Base-by-base conservation (phyloP, 169 alveolate species). In the Theileria annulata region DNA sequence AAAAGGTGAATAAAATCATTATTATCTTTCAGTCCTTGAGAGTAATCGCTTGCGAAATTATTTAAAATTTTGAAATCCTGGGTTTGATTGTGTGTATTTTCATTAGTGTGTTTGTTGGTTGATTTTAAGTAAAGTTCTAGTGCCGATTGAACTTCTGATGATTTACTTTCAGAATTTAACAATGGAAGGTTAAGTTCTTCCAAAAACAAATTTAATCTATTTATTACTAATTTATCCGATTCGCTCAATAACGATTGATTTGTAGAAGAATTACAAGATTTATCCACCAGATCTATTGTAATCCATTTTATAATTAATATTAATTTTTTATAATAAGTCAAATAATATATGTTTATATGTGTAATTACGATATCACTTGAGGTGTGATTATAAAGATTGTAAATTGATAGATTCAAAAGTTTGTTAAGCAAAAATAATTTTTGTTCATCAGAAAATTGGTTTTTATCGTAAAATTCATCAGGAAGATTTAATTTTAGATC, bases 61-160 rank as follows among this genome's bases (percentile, higher is more conserved):
- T 42, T 42, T 42, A 42, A 17, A 42, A 42, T 1, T 42, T 42
- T 42, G 51, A 1, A 12, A 42, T 42, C 15, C 51, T 42, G 51
- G 15, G 15, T 42, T 42, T 42, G 51, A 42, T 42, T 1, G 15
- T 42, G 51, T 42, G 51, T 42, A 8, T 42, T 42, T 42, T 1
- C 51, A 42, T 8, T 8, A 8, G 3, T 15, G 66, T 56, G 66
- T 21, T 56, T 19, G 13, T 6, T 10, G 15, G 2, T 64, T 19
- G 12, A 64, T 25, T 31, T 42, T 42, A 64, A 64, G 28, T 35
- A 35, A 28, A 64, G 28, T 15, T 37, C 37, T 6, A 77, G 25
- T 28, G 86, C 86, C 15, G 86, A 77, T 17, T 71, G 37, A 23
- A 77, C 28, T 19, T 77, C 80, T 47, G 67, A 33, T 15, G 58